phyloP scores from a whole-genome alignment of 1,284 basidiomycete species.

The Pascua guehoae region DNA sequence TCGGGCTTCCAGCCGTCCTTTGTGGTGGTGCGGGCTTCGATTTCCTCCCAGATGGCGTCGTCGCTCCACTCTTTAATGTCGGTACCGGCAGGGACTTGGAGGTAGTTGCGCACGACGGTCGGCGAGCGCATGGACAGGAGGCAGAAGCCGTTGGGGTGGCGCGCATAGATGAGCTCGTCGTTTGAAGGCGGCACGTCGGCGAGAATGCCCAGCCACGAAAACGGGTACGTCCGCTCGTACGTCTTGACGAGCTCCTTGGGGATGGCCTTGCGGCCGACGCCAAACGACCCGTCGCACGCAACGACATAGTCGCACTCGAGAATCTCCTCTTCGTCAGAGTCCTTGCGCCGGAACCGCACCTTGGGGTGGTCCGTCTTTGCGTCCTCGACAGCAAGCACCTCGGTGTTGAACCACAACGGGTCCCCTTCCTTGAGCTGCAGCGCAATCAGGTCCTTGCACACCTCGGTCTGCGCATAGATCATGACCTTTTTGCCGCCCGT shows the following conservation, averaged over 20 bases:
- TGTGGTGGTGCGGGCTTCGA: conserved; percentile 15
- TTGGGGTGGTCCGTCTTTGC: conserved; percentile 12
- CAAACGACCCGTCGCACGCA: conserved; percentile 20
- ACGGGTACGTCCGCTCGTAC: conserved; percentile 20
- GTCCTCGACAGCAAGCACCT: conserved; percentile 10
- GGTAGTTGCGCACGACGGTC: conserved; percentile 19
- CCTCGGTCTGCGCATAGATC: conserved; percentile 25
- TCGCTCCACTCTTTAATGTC: conserved; percentile 19
- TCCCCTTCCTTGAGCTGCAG: conserved; percentile 20
- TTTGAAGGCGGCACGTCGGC: conserved; percentile 19
- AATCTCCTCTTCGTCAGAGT: conserved; percentile 5
- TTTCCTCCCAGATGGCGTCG: conserved; percentile 20
- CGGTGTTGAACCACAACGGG: conserved; percentile 14
- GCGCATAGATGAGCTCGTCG: conserved; percentile 23
- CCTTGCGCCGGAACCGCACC: conserved; percentile 16
- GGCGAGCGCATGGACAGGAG: conserved; percentile 20
- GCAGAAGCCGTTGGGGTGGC: conserved; percentile 15
- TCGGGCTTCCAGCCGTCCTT: conserved; percentile 19
- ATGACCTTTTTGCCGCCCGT: conserved; percentile 18
- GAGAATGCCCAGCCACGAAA: conserved; percentile 21
- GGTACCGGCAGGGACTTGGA: conserved; percentile 18
- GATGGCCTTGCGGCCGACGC: conserved; percentile 18
- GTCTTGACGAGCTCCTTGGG: conserved; percentile 12
- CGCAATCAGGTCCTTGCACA: conserved; percentile 22
- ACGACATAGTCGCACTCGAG: conserved; percentile 17